These are phyloP conservation scores for Peronospora belbahrii DNA, from an alignment of 352 stramenopile species.

Conservation along the genomic window DNA sequence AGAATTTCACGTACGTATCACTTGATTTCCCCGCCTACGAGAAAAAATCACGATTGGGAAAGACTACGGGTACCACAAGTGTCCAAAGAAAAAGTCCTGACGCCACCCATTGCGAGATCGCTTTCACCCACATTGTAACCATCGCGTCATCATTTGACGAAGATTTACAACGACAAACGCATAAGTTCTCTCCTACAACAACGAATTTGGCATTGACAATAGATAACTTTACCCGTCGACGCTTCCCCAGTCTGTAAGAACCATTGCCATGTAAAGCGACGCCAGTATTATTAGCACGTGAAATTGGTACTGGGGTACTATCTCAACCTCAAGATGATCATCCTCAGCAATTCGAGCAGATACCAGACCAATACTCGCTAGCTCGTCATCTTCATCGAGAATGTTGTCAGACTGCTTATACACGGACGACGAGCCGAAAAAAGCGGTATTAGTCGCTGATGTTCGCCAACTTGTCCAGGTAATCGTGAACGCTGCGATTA, in stretches of 20 bases:
- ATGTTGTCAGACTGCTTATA: conserved; percentile 11
- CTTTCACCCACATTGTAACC: conserved; percentile 93
- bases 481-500: conserved; percentile 50
- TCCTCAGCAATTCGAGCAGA: conserved; percentile 9
- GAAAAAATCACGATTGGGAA: conserved; percentile 92
- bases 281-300: conserved; percentile 67
- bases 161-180: conserved; percentile 14
- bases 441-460: conserved; percentile 48
- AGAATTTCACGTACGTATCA: neutral
- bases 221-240: conserved; percentile 44
- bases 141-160: conserved; percentile 41
- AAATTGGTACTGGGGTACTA: conserved; percentile 65
- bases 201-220: neutral
- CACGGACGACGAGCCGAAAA: conserved; percentile 38
- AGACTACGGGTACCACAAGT: conserved; percentile 85
- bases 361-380: conserved; percentile 24
- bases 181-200: neutral
- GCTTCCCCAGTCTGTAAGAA: conserved; percentile 71
- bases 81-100: conserved; percentile 92
- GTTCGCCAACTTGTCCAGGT: conserved; percentile 68
- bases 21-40: conserved; percentile 7
- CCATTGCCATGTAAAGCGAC: conserved; percentile 79
- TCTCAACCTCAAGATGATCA: conserved; percentile 1
- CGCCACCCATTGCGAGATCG: conserved; percentile 88
- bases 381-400: conserved; percentile 18